Conservation (phyloP, 1,284 basidiomycete genomes). For the Marasmius tenuissimus region DNA sequence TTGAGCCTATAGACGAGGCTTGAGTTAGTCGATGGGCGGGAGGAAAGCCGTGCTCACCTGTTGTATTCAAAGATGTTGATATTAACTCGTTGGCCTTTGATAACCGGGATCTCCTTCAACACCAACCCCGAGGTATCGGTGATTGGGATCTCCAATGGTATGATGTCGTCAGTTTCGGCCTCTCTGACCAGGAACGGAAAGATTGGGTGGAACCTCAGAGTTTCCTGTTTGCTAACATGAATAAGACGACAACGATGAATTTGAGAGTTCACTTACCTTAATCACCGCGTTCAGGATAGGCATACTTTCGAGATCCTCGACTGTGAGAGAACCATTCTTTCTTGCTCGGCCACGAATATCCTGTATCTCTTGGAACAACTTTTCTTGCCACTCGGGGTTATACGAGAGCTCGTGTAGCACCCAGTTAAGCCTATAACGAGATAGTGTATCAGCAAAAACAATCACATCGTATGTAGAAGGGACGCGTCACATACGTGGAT, state of each 20-base stretch:
- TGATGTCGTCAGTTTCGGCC: background rate
- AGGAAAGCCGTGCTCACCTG: background rate
- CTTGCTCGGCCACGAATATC: background rate
- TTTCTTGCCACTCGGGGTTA: background rate
- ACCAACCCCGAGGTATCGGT: background rate
- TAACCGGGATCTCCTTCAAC: background rate
- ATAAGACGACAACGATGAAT: background rate
- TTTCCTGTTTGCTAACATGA: background rate
- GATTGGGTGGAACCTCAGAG: background rate
- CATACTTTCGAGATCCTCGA: background rate
- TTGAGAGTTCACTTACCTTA: background rate
- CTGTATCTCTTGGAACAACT: background rate
- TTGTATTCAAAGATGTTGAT: background rate
- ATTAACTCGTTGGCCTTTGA: background rate
- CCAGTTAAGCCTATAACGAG: background rate
- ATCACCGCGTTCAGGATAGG: background rate
- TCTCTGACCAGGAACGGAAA: background rate
- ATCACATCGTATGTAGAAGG: background rate
- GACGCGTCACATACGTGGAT: background rate
- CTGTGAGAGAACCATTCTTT: background rate
- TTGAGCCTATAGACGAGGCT: background rate
- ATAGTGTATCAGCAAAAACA: background rate
- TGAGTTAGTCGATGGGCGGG: background rate
- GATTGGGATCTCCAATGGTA: background rate
- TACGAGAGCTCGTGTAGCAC: background rate